phyloP scores from a whole-genome alignment of 805 yeast genomes.

The Candida pseudoglaebosa region DNA sequence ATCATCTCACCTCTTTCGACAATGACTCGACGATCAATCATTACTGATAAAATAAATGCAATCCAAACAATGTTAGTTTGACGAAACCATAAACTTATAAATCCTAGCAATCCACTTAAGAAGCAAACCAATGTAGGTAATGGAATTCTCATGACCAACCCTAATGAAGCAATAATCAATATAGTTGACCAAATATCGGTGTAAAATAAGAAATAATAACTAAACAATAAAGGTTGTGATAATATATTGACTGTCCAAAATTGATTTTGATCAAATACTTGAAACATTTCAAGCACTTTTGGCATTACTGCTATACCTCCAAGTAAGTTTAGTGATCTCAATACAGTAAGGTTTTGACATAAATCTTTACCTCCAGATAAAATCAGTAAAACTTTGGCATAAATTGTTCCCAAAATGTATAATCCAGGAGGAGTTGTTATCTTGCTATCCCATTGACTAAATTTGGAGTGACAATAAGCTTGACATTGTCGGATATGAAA shows the following conservation, averaged over 20 bases:
- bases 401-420: conserved; percentile 47
- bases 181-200: conserved; percentile 93
- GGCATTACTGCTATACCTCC: conserved; percentile 63
- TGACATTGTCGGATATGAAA: conserved; percentile 84
- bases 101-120: conserved; percentile 53
- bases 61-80: conserved; percentile 94
- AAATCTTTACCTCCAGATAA: conserved; percentile 6
- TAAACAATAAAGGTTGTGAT: conserved; percentile 65
- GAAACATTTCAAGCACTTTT: conserved; percentile 25
- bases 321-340: conserved; percentile 52
- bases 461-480: conserved; percentile 58
- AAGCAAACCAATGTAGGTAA: conserved; percentile 12
- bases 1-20: conserved; percentile 11
- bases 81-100: conserved; percentile 67
- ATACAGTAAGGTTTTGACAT: conserved; percentile 16
- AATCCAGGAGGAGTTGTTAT: conserved; percentile 97
- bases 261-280: conserved; percentile 11
- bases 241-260: conserved; percentile 26
- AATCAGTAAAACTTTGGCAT: conserved; percentile 27
- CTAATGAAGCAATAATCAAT: conserved; percentile 53
- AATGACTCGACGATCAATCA: conserved; percentile 44
- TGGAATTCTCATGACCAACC: conserved; percentile 36
- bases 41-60: conserved; percentile 51
- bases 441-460: conserved; percentile 74
- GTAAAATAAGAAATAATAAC: conserved; percentile 76